phyloP scores from a whole-genome alignment of 805 yeast genomes.

The Cyberlindnera amylophila region DNA sequence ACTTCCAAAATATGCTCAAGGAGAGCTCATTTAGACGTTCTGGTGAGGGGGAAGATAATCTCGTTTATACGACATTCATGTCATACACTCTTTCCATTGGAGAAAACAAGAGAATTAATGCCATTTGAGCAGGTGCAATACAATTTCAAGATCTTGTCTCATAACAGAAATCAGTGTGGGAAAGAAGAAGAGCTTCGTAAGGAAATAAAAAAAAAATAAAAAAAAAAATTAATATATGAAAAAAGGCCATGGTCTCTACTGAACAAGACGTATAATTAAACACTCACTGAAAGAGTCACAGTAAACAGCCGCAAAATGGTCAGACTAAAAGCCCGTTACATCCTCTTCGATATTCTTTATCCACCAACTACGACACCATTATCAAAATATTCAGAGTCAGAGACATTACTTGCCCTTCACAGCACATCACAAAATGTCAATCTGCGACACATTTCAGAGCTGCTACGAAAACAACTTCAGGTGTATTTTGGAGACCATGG shows the following conservation, averaged over 20 bases:
- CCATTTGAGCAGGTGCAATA: background rate
- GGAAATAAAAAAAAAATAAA: too few relatives aligned
- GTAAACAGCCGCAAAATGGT: conserved; percentile 54
- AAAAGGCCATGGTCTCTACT: too few relatives aligned
- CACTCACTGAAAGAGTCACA: background rate
- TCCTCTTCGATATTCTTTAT: conserved; percentile 72
- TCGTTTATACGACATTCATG: conserved; percentile 19
- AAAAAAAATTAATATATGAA: too few relatives aligned
- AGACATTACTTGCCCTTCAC: conserved; percentile 45
- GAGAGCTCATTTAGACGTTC: conserved; percentile 15
- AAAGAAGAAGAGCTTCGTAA: too few relatives aligned
- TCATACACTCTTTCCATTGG: conserved; percentile 2
- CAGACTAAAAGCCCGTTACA: conserved; percentile 78
- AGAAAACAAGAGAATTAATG: background rate
- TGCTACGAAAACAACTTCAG: conserved; percentile 53
- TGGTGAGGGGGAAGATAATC: conserved; percentile 4
- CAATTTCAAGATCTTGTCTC: too few relatives aligned
- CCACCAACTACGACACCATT: conserved; percentile 40
- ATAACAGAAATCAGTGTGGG: too few relatives aligned
- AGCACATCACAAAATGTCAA: conserved; percentile 45
- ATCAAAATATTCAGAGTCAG: conserved; percentile 31
- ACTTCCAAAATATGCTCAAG: conserved; percentile 18
- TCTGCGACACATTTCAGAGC: conserved; percentile 45
- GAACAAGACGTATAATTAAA: background rate
- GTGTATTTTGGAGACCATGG: conserved; percentile 79